A percentile compares a stretch with the other conserved stretches of the same genome.
Conservation (phyloP, 768 basidiomycete genomes). For the Trametes cinnabarina region DNA sequence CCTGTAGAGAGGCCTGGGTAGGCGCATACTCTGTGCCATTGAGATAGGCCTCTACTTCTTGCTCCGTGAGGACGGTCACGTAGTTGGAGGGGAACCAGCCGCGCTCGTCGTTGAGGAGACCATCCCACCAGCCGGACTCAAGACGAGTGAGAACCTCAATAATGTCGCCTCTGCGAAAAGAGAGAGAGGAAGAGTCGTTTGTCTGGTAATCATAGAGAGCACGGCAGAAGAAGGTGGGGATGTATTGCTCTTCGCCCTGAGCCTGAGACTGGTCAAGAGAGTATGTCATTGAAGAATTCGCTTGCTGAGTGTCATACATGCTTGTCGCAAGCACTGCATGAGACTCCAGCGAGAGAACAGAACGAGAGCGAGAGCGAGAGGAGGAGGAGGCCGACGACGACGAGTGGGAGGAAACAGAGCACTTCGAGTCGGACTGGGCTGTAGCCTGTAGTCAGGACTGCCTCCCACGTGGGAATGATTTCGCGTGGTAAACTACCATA, state of each 20-base stretch:
- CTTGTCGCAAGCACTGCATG: conserved; percentile 15
- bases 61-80: conserved; percentile 73
- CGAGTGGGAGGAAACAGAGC: background rate
- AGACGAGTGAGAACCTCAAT: conserved; percentile 92
- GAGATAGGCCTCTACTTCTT: conserved; percentile 72
- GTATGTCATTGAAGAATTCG: conserved; percentile 15
- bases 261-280: conserved; percentile 4
- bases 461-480: conserved; percentile 14
- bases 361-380: background rate
- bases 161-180: conserved; percentile 82
- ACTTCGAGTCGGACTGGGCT: too few relatives aligned
- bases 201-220: conserved; percentile 91
- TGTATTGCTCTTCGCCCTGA: conserved; percentile 50
- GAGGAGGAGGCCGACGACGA: conserved; percentile 8
- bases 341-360: conserved; percentile 1
- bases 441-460: conserved; percentile 2
- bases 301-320: conserved; percentile 20
- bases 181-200: conserved; percentile 85
- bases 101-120: conserved; percentile 81
- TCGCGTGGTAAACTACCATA: too few relatives aligned
- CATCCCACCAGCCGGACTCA: conserved; percentile 98
- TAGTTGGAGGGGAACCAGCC: conserved; percentile 99
- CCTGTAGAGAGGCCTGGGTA: conserved; percentile 18
- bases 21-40: conserved; percentile 43
- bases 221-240: conserved; percentile 79